These are phyloP conservation scores for Tetrapisispora nanseiensis DNA, from an alignment of 805 yeast genomes.

Conservation along the genomic window DNA sequence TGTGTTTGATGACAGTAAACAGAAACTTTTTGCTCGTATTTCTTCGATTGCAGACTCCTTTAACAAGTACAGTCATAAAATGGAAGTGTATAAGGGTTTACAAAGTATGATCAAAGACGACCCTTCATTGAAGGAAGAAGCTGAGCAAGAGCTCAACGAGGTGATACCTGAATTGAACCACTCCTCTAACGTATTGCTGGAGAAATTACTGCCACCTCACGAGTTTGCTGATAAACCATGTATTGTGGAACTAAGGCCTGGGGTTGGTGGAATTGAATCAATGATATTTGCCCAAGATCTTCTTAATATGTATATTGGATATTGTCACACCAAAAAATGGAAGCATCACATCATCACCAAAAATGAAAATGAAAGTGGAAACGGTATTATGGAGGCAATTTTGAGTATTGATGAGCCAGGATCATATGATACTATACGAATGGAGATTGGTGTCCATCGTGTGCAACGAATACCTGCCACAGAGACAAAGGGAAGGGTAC, in stretches of 20 bases:
- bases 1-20: constrained; percentile 37
- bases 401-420: constrained; percentile 67
- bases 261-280: constrained; percentile 94
- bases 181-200: constrained; percentile 39
- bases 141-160: constrained; percentile 45
- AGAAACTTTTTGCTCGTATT: constrained; percentile 40
- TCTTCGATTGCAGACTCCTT: constrained; percentile 36
- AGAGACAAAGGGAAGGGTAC: constrained; percentile 87
- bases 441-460: constrained; percentile 92
- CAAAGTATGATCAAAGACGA: constrained; percentile 23
- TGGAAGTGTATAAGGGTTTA: constrained; percentile 29
- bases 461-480: constrained; percentile 93
- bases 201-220: constrained; percentile 62
- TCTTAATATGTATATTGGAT: constrained; percentile 69
- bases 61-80: constrained; percentile 29
- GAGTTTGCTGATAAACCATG: constrained; percentile 70
- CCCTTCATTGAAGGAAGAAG: constrained; percentile 42
- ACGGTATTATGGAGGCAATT: constrained; percentile 69
- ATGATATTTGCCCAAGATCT: constrained; percentile 75
- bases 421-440: constrained; percentile 59
- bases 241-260: constrained; percentile 80
- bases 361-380: constrained; percentile 47
- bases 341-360: constrained; percentile 47
- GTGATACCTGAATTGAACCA: constrained; percentile 37
- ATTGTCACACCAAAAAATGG: constrained; percentile 62